phyloP scores from a whole-genome alignment of 78 protist species.

The Guillardia theta region DNA sequence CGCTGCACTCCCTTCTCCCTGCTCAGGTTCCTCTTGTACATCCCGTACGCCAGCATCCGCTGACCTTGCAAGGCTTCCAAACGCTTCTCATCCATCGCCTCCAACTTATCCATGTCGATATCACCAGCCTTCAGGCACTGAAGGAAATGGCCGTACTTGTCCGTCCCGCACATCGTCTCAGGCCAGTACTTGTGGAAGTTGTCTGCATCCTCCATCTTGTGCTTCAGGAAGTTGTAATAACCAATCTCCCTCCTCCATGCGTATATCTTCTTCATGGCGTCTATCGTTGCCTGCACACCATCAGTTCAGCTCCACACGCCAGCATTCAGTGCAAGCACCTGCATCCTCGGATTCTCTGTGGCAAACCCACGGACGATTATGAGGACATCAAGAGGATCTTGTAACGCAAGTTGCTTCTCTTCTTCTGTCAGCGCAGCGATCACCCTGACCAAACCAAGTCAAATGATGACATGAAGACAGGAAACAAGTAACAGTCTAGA shows the following conservation, averaged over 20 bases:
- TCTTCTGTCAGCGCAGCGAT: neutral
- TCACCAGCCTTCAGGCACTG: neutral
- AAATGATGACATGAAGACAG: too few relatives aligned
- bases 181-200: slow-evolving; percentile 14
- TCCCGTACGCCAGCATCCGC: neutral
- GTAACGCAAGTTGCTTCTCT: neutral
- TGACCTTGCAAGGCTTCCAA: neutral
- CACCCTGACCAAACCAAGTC: too few relatives aligned
- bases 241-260: neutral
- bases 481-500: neutral
- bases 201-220: neutral
- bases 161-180: neutral
- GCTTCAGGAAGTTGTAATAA: neutral
- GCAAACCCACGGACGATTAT: neutral
- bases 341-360: neutral
- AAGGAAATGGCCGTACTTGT: neutral
- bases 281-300: too few relatives aligned
- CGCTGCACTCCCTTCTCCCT: neutral
- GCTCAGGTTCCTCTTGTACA: neutral
- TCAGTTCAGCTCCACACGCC: neutral
- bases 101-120: neutral
- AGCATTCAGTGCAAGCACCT: neutral
- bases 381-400: neutral
- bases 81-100: neutral
- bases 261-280: neutral